Base-by-base conservation (phyloP, 768 basidiomycete species). In the Lactarius evosmus region DNA sequence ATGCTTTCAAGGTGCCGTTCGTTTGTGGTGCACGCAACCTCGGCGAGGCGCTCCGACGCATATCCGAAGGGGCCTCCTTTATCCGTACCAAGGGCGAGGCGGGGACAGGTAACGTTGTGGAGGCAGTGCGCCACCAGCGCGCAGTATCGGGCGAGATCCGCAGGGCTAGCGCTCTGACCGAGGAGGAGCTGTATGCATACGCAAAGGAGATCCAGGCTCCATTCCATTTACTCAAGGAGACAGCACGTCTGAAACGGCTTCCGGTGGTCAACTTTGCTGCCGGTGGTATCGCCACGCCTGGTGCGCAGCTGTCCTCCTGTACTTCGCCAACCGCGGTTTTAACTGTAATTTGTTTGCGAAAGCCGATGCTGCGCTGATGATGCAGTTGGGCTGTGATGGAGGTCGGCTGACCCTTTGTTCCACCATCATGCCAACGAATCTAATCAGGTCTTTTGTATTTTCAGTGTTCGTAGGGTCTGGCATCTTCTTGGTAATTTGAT, bases 241-340 rank as follows among this genome's bases (percentile, higher is more conserved):
- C 93, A 0, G 95, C 95, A n/a, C 82, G 94, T 46, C 77, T 95
- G 68, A 95, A 95, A 78, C 84, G 89, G 52, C 82, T 99, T 49
- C 95, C 97, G 0, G 95, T 97, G 25, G 97, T 98, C 66, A 95
- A 91, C 76, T 98, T 99, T 75, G 95, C 95, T 17, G 96, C 95
- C 60, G 95, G 95, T 61, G 95, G 95, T 58, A 83, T 95, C 56
- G 92, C 93, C 53, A 95, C 93, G 11, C 94, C 94, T 55, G 93
- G 92, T 91, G 71, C 54, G 79, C 67, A 38, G 38, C 29, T 16
- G 53, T 58, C 16, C 12, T 49, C 19, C n/a, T 25, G 38, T 22
- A 33, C 46, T 44, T 41, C 38, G 30, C 19, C 50, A 14, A 34
- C 29, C 29, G 60, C 34, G 32, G 49, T 44, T 27, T 56, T 64